phyloP scores from a whole-genome alignment of 2,329 filamentous ascomycete species.

The Phaeosphaeria sp. region DNA sequence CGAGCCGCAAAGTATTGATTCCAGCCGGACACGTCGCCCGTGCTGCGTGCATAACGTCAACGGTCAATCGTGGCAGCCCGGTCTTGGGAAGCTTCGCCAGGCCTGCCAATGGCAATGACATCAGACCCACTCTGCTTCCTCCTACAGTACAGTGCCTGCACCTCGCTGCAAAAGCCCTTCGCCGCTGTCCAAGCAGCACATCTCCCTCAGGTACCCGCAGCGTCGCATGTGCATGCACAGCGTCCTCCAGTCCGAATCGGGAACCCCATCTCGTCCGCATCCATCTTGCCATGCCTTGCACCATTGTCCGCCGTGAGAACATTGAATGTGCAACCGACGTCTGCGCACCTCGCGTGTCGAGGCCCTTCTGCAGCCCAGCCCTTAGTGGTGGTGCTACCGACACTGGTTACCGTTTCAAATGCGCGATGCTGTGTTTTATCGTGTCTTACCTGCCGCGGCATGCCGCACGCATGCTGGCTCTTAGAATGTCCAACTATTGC shows the following conservation, averaged over 20 bases:
- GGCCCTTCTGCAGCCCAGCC: slow-evolving; percentile 8
- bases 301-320: neutral
- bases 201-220: slow-evolving; percentile 26
- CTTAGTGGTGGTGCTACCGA: slow-evolving; percentile 18
- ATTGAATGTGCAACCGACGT: slow-evolving; percentile 10
- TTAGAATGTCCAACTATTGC: neutral
- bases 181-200: slow-evolving; percentile 12
- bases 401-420: slow-evolving; percentile 31
- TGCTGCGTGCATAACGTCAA: slow-evolving; percentile 23
- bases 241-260: neutral
- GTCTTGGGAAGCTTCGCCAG: slow-evolving; percentile 4
- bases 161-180: neutral
- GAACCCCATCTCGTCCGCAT: slow-evolving; percentile 1
- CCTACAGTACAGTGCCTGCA: slow-evolving; percentile 23
- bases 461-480: slow-evolving; percentile 2
- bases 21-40: slow-evolving; percentile 38
- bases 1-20: slow-evolving; percentile 24
- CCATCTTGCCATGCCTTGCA: neutral
- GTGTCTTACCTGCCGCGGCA: slow-evolving; percentile 16
- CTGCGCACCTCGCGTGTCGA: slow-evolving; percentile 20
- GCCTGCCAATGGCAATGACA: slow-evolving; percentile 17
- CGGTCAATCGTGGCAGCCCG: slow-evolving; percentile 19
- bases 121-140: slow-evolving; percentile 8
- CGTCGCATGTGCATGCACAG: slow-evolving; percentile 6
- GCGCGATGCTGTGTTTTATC: slow-evolving; percentile 24